Conservation (phyloP, 139 green algal genomes). For the Pseudopediastrum boryanum region DNA sequence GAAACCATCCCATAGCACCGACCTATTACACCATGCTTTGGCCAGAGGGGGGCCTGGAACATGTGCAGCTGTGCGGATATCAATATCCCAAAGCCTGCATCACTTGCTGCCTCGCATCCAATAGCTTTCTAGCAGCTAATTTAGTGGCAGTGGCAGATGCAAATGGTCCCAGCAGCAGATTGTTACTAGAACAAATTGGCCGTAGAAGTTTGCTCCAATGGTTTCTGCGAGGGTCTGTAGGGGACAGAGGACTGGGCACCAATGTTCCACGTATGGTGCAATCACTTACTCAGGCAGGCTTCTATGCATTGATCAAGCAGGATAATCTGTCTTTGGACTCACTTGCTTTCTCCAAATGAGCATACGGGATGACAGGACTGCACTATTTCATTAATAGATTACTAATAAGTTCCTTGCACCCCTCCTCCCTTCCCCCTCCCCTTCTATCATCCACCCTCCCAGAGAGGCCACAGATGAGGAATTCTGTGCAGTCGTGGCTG, state of each 20-base stretch:
- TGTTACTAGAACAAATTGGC: too few species aligned
- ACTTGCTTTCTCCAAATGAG: background rate
- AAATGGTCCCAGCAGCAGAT: too few species aligned
- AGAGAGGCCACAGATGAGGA: background rate
- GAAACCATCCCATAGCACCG: background rate
- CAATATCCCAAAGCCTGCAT: background rate
- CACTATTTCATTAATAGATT: background rate
- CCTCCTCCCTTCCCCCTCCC: background rate
- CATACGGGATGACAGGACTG: background rate
- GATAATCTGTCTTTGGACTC: background rate
- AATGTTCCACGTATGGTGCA: too few species aligned
- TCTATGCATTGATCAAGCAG: too few species aligned
- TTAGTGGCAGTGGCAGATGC: background rate
- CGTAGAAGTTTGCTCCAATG: too few species aligned
- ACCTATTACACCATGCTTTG: background rate
- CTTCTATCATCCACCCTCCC: background rate
- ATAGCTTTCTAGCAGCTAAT: background rate
- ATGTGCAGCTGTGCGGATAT: background rate
- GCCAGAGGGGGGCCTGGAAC: background rate
- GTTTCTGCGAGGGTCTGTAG: too few species aligned
- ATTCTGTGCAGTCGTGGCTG: conserved; percentile 17
- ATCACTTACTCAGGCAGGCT: too few species aligned
- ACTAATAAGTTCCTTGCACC: background rate
- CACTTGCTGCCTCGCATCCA: background rate
- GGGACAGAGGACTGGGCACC: too few species aligned